phyloP scores from a whole-genome alignment of 805 yeast genomes.

The Candida michaelii region DNA sequence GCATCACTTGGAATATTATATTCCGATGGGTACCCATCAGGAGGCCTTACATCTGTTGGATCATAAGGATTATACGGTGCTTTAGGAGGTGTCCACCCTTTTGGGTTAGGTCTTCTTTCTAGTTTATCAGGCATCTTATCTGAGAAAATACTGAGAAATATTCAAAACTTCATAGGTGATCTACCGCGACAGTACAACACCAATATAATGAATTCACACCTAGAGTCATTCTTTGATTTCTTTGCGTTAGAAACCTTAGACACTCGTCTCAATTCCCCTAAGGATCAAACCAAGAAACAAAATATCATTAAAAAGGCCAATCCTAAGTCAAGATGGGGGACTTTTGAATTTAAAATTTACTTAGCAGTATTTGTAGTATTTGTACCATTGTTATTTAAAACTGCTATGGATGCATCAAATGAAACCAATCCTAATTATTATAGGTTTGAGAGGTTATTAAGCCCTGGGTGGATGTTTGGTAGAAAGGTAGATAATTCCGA shows the following conservation, averaged over 20 bases:
- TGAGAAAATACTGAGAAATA: too few relatives aligned
- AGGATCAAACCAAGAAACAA: constrained; percentile 31
- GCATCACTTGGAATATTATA: constrained; percentile 64
- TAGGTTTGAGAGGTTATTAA: constrained; percentile 56
- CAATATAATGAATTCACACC: too few relatives aligned
- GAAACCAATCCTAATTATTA: constrained; percentile 73
- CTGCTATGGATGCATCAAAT: constrained; percentile 79
- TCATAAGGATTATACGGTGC: constrained; percentile 89
- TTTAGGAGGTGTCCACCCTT: constrained; percentile 76
- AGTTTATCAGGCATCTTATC: neutral
- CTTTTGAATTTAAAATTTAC: constrained; percentile 74
- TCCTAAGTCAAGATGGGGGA: constrained; percentile 63
- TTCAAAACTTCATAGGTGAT: too few relatives aligned
- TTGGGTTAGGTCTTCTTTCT: constrained; percentile 70
- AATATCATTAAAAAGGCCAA: constrained; percentile 29
- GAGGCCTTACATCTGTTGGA: constrained; percentile 71
- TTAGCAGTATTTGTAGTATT: constrained; percentile 59
- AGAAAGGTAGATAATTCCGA: constrained; percentile 92
- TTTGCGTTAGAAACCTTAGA: constrained; percentile 55
- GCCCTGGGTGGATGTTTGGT: constrained; percentile 88
- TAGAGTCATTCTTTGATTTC: constrained; percentile 28
- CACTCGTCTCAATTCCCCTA: constrained; percentile 46
- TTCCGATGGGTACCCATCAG: constrained; percentile 86
- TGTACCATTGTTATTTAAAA: constrained; percentile 79
- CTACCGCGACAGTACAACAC: too few relatives aligned